A percentile compares a stretch with the other conserved stretches of the same genome.
Evolutionary conservation across 2,329 filamentous ascomycete species (phyloP).

Genomic region (Xylaria arbuscula): DNA sequence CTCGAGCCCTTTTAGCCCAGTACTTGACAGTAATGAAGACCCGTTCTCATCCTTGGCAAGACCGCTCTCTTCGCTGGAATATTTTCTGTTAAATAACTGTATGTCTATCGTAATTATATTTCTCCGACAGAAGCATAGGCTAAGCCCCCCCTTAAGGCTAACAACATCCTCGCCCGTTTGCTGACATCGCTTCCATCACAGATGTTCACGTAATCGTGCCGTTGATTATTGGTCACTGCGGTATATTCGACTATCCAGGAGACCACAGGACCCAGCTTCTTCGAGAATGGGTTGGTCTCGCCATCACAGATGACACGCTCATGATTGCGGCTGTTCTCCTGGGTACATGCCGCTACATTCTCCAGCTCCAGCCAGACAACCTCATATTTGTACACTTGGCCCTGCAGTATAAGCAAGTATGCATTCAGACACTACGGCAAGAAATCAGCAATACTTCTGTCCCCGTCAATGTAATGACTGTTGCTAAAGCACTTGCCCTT

Average conservation of each 20-base stretch:
- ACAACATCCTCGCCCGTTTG: constrained; percentile 1
- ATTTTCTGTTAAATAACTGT: constrained; percentile 25
- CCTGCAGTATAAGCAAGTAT: constrained; percentile 19
- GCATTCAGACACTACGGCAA: constrained; percentile 6
- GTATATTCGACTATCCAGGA: constrained; percentile 14
- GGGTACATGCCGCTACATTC: constrained; percentile 23
- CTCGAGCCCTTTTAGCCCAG: constrained; percentile 4
- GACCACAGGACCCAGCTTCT: constrained; percentile 21
- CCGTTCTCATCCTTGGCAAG: constrained; percentile 22
- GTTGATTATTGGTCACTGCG: constrained; percentile 20
- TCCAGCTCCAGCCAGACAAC: constrained; percentile 12
- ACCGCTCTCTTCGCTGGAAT: constrained; percentile 18
- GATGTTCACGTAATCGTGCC: constrained; percentile 23
- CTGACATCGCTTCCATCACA: constrained; percentile 7
- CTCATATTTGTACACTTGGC: constrained; percentile 11
- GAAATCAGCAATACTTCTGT: constrained; percentile 13
- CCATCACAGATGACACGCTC: constrained; percentile 17
- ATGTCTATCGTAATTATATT: constrained; percentile 10
- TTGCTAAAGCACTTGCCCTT: constrained; percentile 26
- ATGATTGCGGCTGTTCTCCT: constrained; percentile 23
- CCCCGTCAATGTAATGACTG: constrained; percentile 11
- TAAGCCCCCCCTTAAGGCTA: background rate
- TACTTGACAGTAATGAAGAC: constrained; percentile 8
- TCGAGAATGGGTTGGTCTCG: constrained; percentile 25
- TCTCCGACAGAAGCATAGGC: background rate